These are phyloP conservation scores for Boletus rex-veris DNA, from an alignment of 768 basidiomycete genomes.

Conservation along the genomic window DNA sequence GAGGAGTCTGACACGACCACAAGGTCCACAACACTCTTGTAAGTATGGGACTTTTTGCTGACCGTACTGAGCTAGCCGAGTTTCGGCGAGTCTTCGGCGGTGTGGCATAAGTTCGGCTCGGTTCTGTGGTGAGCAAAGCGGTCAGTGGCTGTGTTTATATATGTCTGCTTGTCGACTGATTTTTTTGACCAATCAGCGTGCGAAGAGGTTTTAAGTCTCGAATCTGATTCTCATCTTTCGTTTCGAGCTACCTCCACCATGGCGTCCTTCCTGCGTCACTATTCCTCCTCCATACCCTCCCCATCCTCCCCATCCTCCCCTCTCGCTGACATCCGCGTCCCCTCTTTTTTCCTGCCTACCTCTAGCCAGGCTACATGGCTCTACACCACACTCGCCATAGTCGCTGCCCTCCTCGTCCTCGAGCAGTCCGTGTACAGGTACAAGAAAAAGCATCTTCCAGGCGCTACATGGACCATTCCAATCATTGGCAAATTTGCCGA, in stretches of 20 bases:
- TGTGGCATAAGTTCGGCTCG: too few relatives aligned
- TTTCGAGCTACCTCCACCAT: slow-evolving; percentile 21
- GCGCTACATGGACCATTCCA: slow-evolving; percentile 92
- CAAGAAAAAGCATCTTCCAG: slow-evolving; percentile 88
- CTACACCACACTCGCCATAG: slow-evolving; percentile 64
- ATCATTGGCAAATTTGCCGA: slow-evolving; percentile 95
- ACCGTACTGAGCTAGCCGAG: too few relatives aligned
- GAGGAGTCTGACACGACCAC: too few relatives aligned
- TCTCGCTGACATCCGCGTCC: slow-evolving; percentile 44
- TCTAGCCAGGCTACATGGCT: slow-evolving; percentile 44
- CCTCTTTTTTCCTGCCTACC: slow-evolving; percentile 40
- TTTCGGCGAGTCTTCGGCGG: too few relatives aligned
- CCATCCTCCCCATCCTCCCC: slow-evolving; percentile 43
- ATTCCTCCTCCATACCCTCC: slow-evolving; percentile 33
- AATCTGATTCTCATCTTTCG: background rate
- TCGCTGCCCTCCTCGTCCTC: slow-evolving; percentile 72
- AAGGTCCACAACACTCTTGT: too few relatives aligned
- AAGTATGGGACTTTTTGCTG: too few relatives aligned
- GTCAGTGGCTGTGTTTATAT: slow-evolving; percentile 14
- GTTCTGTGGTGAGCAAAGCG: too few relatives aligned
- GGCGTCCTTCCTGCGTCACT: slow-evolving; percentile 31
- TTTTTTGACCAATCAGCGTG: slow-evolving; percentile 24
- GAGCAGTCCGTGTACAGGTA: slow-evolving; percentile 87
- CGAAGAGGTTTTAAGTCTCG: slow-evolving; percentile 3
- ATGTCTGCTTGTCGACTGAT: slow-evolving; percentile 26